Base-by-base conservation (phyloP, 768 basidiomycete species). In the Collybiopsis luxurians region DNA sequence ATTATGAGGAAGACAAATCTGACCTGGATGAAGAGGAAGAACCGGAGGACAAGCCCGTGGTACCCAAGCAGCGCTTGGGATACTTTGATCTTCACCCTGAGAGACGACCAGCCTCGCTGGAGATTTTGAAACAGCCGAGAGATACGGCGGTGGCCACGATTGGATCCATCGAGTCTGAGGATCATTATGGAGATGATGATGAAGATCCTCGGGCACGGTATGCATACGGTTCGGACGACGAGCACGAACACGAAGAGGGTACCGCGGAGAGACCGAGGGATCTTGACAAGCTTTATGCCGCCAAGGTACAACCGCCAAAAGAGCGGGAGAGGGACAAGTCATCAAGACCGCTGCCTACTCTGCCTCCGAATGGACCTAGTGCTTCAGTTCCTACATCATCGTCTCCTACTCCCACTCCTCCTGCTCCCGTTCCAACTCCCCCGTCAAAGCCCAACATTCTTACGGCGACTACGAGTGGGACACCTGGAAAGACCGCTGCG, bases 71-170 rank as follows among this genome's bases (percentile, higher is more conserved):
- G 44, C 78, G 87, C 17, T 51, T 84, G 26, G 86, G 87, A 0
- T 92, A 92, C 67, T 92, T 92, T 66, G 89, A 90, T 66, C 63
- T 90, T 13, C 89, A 92, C 66, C 89, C 89, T 11, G 89, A 91
- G 44, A 78, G 89, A 44, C 73, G 85, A 38, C 79, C 79, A 4
- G 56, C 61, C 2, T 54, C 53, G 27, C 40, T 43, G 19, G 53
- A 54, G 28, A n/a, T 34, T 19, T 40, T 42, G 23, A 26, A 30
- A 6, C 36, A 53, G 9, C 30, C 40, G 21, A 28, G 12, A 34
- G 17, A 24, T 58, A 23, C n/a, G 34, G 12, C 40, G 38, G 36
- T 13, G 21, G 26, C 23, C 23, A 53, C n/a, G 34, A 53, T 34
- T 13, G 30, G 34, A 3, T 6, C 13, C 4, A 17, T 48, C 15